Conservation (phyloP, 306 rosid genomes). For the cucumber (Cucumis sativus) region Cucumber_9930_V3 NC_026660.2:30760001-30760500, state of each 20-base stretch:
- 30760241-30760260: not conserved
- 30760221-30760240: not conserved
- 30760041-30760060: not conserved
- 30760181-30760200: not conserved
- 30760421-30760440: slow-evolving; percentile 58
- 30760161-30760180: not conserved
- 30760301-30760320: not conserved
- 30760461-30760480: not conserved
- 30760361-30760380: slow-evolving; percentile 25
- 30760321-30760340: not conserved
- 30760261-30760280: not conserved
- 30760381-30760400: slow-evolving; percentile 79
- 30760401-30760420: slow-evolving; percentile 59
- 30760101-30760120: not conserved
- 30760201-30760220: not conserved
- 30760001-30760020: not conserved
- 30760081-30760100: not conserved
- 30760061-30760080: not conserved
- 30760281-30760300: not conserved
- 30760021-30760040: not conserved
- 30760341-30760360: not conserved
- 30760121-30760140: not conserved
- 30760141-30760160: not conserved
- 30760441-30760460: not conserved
- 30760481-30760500: not conserved